Conservation (phyloP, 1,284 basidiomycete species). For the Exobasidium cylindrosporum region DNA sequence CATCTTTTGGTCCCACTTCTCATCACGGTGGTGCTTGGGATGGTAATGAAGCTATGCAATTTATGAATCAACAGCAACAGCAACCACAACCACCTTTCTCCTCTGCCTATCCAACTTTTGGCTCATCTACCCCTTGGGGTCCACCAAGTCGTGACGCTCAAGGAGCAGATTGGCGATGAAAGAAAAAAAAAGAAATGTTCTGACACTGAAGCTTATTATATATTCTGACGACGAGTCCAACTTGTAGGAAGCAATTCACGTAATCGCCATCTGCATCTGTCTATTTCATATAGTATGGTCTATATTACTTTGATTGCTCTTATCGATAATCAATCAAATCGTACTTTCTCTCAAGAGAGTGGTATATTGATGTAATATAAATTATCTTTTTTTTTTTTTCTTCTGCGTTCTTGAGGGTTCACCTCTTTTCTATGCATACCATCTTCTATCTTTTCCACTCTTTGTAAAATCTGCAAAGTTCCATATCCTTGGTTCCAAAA, state of each 20-base stretch:
- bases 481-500: conserved; percentile 24
- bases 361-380: too few species aligned
- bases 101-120: not conserved
- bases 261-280: too few species aligned
- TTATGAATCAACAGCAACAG: conserved; percentile 4
- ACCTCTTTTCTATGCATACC: not conserved
- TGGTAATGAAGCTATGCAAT: conserved; percentile 1
- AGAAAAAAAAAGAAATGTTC: too few species aligned
- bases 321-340: too few species aligned
- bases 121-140: not conserved
- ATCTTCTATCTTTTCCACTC: conserved; percentile 3
- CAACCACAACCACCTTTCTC: not conserved
- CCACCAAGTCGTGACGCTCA: not conserved
- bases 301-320: too few species aligned
- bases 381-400: too few species aligned
- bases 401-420: too few species aligned
- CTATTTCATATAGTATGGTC: too few species aligned
- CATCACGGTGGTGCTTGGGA: conserved; percentile 2
- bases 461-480: conserved; percentile 32
- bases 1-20: not conserved
- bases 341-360: too few species aligned
- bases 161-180: not conserved
- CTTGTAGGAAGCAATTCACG: too few species aligned
- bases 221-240: too few species aligned
- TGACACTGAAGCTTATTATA: too few species aligned